phyloP scores from a whole-genome alignment of 2,329 filamentous ascomycete genomes.

The Neofusicoccum ribis region DNA sequence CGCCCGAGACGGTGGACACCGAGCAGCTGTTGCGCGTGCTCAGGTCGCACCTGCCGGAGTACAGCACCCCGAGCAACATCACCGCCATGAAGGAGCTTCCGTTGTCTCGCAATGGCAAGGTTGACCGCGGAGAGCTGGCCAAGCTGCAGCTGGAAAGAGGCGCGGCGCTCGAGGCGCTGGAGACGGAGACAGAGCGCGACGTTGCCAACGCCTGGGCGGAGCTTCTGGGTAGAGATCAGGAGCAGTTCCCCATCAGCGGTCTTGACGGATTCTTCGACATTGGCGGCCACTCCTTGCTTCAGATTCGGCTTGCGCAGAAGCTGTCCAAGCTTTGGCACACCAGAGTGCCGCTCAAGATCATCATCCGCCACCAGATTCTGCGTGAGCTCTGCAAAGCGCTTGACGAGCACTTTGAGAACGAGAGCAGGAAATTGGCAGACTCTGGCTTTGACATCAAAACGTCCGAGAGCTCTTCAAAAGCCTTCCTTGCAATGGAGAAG shows the following conservation, averaged over 20 bases:
- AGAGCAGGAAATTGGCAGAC: too few relatives aligned
- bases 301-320: slow-evolving; percentile 19
- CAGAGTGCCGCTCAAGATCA: slow-evolving; percentile 10
- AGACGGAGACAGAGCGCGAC: not conserved
- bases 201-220: slow-evolving; percentile 18
- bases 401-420: not conserved
- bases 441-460: not conserved
- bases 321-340: slow-evolving; percentile 7
- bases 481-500: not conserved
- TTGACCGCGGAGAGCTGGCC: slow-evolving; percentile 18
- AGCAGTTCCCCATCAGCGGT: not conserved
- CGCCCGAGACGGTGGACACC: slow-evolving; percentile 8
- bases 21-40: not conserved
- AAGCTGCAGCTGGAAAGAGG: not conserved
- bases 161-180: not conserved
- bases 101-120: slow-evolving; percentile 12
- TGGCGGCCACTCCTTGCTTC: slow-evolving; percentile 20
- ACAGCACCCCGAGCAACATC: slow-evolving; percentile 10
- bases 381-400: slow-evolving; percentile 4
- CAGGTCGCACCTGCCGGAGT: slow-evolving; percentile 4
- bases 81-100: slow-evolving; percentile 3
- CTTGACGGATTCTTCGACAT: slow-evolving; percentile 18
- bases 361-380: slow-evolving; percentile 15
- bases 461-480: not conserved
- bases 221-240: not conserved